phyloP scores from a whole-genome alignment of 1,284 basidiomycete species.

The Papiliotrema fonsecae region DNA sequence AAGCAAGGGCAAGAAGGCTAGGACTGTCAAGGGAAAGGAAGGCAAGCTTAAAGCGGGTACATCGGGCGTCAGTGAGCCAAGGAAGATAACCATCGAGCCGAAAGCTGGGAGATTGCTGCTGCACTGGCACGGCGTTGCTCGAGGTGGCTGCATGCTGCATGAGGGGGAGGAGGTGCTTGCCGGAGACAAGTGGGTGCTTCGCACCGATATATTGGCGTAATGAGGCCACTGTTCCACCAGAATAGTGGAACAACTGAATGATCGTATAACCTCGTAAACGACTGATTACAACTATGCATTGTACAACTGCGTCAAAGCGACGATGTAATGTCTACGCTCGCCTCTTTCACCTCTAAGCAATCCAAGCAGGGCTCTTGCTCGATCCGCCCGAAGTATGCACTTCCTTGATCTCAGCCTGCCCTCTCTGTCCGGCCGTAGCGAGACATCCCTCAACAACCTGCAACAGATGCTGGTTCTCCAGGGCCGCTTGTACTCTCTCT shows the following conservation, averaged over 20 bases:
- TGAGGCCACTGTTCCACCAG: background rate
- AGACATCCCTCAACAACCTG: constrained; percentile 87
- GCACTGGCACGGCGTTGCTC: constrained; percentile 67
- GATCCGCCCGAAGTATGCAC: background rate
- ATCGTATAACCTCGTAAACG: too few species aligned
- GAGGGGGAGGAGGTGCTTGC: constrained; percentile 64
- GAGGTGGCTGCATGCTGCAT: constrained; percentile 68
- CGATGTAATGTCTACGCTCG: too few species aligned
- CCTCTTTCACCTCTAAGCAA: background rate
- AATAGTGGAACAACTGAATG: background rate
- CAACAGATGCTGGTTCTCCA: constrained; percentile 84
- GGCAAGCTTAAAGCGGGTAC: constrained; percentile 44
- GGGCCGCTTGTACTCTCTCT: constrained; percentile 92
- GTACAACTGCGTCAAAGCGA: too few species aligned
- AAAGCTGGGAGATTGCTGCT: constrained; percentile 65
- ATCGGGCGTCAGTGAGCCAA: constrained; percentile 12
- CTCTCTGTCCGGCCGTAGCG: constrained; percentile 50
- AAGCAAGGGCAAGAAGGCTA: constrained; percentile 19
- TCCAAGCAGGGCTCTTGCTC: background rate
- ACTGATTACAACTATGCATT: background rate
- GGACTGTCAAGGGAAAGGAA: constrained; percentile 35
- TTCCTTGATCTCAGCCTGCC: constrained; percentile 11
- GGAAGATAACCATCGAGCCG: constrained; percentile 55
- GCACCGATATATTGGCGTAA: constrained; percentile 63
- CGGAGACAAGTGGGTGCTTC: constrained; percentile 70